Base-by-base conservation (phyloP, 805 yeast species). In the Schwanniomyces vanrijiae region DNA sequence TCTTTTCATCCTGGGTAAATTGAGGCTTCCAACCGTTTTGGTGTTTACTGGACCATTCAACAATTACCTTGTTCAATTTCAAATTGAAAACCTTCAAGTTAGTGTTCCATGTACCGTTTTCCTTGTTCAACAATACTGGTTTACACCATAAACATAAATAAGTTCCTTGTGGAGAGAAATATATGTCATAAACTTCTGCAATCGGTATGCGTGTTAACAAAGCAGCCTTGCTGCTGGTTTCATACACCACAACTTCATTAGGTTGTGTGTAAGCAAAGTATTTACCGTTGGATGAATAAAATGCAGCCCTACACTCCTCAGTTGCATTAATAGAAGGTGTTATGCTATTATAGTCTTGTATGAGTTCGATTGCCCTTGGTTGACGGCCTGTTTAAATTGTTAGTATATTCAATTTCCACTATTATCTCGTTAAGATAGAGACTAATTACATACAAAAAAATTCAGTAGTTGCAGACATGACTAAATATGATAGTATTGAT, bases 11-110 rank as follows among this genome's bases (percentile, higher is more conserved):
- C 50, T 78, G 77, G 7, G 95, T 87, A 65, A 85, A 90, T 69
- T 90, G 96, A n/a, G 95, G 87, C 62, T 81, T 80, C 97, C 98
- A 92, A 21, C 92, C 92, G 52, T 82, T 81, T 71, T 92, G 97
- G 43, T 83, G 82, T 67, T 86, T 88, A 54, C 88, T 86, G 43
- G 86, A 74, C 76, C 86, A 90, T 53, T 82, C 78, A 49, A 77
- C 79, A 43, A 82, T 69, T 43, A 80, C 69, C 45, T 70, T 71
- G 37, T 76, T 76, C 21, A 71, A 68, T 37, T 56, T 58, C 42
- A 86, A 68, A 54, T 81, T 77, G 81, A 86, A 90, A 48, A 94
- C 78, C 61, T 82, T 82, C 53, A 92, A 89, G 67, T 94, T 94
- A 52, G 89, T 82, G 50, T 75, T 79, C 78, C 83, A 87, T 60